Evolutionary conservation across 1,284 basidiomycete genomes (phyloP), one percentile per base, ranked within the genome.

Genomic region (Gastroboletus turbinatus): DNA sequence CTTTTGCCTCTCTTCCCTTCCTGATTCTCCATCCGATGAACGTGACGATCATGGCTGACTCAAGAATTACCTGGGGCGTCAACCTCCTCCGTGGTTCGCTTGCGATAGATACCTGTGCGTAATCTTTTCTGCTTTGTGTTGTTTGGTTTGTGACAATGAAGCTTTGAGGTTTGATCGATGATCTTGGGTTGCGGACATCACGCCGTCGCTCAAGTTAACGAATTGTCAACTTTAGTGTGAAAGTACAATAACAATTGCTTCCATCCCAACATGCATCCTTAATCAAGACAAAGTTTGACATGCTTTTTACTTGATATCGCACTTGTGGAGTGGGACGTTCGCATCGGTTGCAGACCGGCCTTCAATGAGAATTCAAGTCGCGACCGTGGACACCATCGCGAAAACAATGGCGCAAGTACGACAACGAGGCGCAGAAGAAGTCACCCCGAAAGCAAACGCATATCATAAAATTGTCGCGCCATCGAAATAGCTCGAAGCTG

Each of bases 11-110:
- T 33, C 10, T 63, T 63, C 60, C 27, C 19, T 46, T 36, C 33
- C 38, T 27, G 64, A 56, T 68, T 55, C 64, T 48, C 57, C 45
- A 30, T 7, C 27, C 23, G 55, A 52, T 53, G 52, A 38, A 48
- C 52, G 17, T 32, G 46, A 42, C 25, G 32, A 53, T 36, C 33
- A 35, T 25, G 9, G 32, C 9, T 32, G 46, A 23, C 7, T 42
- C 21, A 9, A 16, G 13, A 1, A 42, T 42, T 50, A 16, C 32
- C 38, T 33, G 38, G 30, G 8, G 10, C 5, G 19, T 23, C 11
- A 13, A 29, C 30, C 43, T 29, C 5, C 19, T 14, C 25, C 32
- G 17, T 17, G 29, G 17, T 25, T 51, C 32, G 46, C 40, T 32
- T 14, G 13, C 27, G 33, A 52, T 48, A 23, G n/a, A 27, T 23